Base-by-base conservation (phyloP, 805 yeast species). In the Metschnikowia sp. region DNA sequence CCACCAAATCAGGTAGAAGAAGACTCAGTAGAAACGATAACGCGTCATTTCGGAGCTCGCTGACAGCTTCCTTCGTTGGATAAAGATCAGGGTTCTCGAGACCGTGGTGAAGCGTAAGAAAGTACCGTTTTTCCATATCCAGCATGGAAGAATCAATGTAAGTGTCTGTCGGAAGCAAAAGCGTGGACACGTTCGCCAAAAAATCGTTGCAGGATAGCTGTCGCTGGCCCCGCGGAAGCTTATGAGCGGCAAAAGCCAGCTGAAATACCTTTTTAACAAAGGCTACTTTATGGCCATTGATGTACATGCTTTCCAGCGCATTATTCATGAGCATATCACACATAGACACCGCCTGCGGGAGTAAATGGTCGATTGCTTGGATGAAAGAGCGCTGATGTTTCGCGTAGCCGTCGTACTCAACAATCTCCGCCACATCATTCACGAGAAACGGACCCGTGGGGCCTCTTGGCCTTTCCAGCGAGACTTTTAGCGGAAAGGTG, bases 381-480 rank as follows among this genome's bases (percentile, higher is more conserved):
- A 88, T 79, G 29, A 77, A 78, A 0, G 91, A 79, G 54, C 81
- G 74, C 56, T 83, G 87, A 39, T 81, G 78, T 43, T 74, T 73
- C 1, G 94, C 88, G 43, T 62, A 65, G 26, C 81, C 61, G 58
- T 86, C 84, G 0, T 74, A 64, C 22, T 81, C 85, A 1, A 84
- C 73, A 4, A 86, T 78, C n/a, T 69, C 64, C 0, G 78, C 64
- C 4, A 63, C 60, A 47, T 76, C 77, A 38, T 80, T 73, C 15
- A 72, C 63, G n/a, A 61, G 64, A 47, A 69, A 67, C 41, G 69
- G 64, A 37, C 42, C 47, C 13, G 56, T 47, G n/a, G 58, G 60
- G 19, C 60, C 57, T 39, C 63, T 59, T 5, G 26, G 26, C 26
- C 69, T 67, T 8, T 56, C 40, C 1, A 64, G 45, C 1, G 67